Conservation (phyloP, 2,329 filamentous ascomycete species). For the Alternaria sp. region DNA sequence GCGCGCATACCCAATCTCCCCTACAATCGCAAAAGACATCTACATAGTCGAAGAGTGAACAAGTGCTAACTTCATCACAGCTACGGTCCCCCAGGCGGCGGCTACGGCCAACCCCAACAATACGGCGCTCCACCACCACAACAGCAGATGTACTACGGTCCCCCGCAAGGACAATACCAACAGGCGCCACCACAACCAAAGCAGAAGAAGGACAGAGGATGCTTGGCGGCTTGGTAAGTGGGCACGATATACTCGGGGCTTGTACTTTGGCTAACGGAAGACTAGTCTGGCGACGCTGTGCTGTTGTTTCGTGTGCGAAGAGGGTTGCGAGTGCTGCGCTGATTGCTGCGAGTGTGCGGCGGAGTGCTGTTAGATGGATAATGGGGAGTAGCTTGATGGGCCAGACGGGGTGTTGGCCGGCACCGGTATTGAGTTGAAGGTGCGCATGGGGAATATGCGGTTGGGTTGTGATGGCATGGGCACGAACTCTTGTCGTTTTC, state of each 20-base stretch:
- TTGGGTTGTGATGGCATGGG: background rate
- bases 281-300: slow-evolving; percentile 53
- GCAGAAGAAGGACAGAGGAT: slow-evolving; percentile 53
- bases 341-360: slow-evolving; percentile 60
- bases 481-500: background rate
- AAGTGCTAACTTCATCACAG: slow-evolving; percentile 7
- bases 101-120: slow-evolving; percentile 15
- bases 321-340: slow-evolving; percentile 68
- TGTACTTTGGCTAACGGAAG: slow-evolving; percentile 2
- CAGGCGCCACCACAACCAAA: slow-evolving; percentile 54
- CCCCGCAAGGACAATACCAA: slow-evolving; percentile 53
- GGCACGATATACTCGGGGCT: background rate
- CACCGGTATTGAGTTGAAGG: background rate
- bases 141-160: slow-evolving; percentile 35
- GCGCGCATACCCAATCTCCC: background rate
- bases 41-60: background rate
- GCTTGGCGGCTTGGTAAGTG: slow-evolving; percentile 39
- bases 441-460: background rate
- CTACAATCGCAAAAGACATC: background rate
- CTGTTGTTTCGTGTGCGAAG: slow-evolving; percentile 70
- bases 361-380: slow-evolving; percentile 28
- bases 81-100: slow-evolving; percentile 29
- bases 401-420: too few species aligned
- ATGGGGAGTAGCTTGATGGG: background rate
- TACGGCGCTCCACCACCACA: slow-evolving; percentile 36